Percentiles rank a stretch among this genome's conserved stretches.
Conservation (phyloP, 2,329 filamentous ascomycete species). For the Onygena corvina region DNA sequence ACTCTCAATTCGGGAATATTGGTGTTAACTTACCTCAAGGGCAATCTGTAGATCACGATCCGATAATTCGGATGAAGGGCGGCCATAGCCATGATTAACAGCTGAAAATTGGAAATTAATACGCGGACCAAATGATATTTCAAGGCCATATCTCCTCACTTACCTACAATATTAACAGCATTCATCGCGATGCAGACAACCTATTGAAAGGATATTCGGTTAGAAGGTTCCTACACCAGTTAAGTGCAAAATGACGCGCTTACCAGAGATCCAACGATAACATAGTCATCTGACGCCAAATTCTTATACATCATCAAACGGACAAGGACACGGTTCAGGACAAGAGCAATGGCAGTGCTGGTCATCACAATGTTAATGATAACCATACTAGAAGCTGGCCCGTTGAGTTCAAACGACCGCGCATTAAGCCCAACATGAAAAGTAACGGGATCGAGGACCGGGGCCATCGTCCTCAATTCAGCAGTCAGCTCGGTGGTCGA, state of each 20-base stretch:
- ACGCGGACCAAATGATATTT: not conserved
- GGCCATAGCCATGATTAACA: slow-evolving; percentile 23
- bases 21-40: slow-evolving; percentile 17
- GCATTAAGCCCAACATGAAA: not conserved
- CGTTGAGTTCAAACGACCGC: slow-evolving; percentile 14
- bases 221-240: not conserved
- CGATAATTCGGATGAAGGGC: slow-evolving; percentile 15
- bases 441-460: slow-evolving; percentile 5
- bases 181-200: slow-evolving; percentile 21
- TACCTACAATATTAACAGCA: slow-evolving; percentile 19
- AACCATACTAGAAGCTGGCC: slow-evolving; percentile 17
- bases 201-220: slow-evolving; percentile 10
- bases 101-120: slow-evolving; percentile 12
- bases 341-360: slow-evolving; percentile 18
- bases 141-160: not conserved
- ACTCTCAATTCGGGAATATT: not conserved
- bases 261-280: slow-evolving; percentile 22
- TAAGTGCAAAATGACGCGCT: slow-evolving; percentile 2
- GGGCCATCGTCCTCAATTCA: slow-evolving; percentile 2
- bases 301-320: slow-evolving; percentile 17
- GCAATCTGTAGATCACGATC: slow-evolving; percentile 18
- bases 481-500: not conserved
- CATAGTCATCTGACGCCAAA: slow-evolving; percentile 21
- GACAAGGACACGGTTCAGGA: slow-evolving; percentile 20
- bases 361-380: slow-evolving; percentile 20